Base-by-base conservation (phyloP, 805 yeast species). In the Debaryomyces castellii region DNA sequence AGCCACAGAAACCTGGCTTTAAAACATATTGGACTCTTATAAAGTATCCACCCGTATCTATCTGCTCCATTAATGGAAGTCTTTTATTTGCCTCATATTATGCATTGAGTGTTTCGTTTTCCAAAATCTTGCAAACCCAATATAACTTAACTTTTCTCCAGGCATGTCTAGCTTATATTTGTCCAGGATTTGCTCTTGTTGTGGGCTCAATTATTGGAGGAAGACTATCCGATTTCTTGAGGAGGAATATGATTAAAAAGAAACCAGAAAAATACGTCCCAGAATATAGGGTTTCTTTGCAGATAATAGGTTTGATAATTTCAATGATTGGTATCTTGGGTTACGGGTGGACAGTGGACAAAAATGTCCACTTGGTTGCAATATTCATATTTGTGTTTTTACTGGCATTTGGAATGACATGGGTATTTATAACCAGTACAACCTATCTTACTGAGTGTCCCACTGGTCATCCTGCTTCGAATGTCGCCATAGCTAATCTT, bases 1-100 rank as follows among this genome's bases (percentile, higher is more conserved):
- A 55, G 38, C 81, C 83, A 0, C 76, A 79, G 3, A 74, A 66
- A 50, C 78, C 80, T 22, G 64, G 69, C 16, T 39, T 74, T 2
- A 60, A 53, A 25, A 59, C 56, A 4, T 76, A 71, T 47, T 63
- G 66, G 58, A 56, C 53, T 5, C 57, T 77, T 40, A 22, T 77
- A 2, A 63, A 58, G 36, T 71, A 66, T 41, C 57, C 58, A n/a
- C 81, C 82, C 1, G 76, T 79, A 0, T 41, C 72, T 0, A 44
- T 78, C 5, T 69, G 77, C 40, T 74, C 82, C 0, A 36, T 77
- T 5, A 70, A 74, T 28, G 71, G 80, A 3, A 81, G 79, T 1
- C 52, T 80, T 4, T 51, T 78, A n/a, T 80, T 80, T 61, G 78
- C 83, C 3, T 66, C 77, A 16, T 80, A 78, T 51, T 80, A 80